phyloP scores from a whole-genome alignment of 2,329 filamentous ascomycete species.

The Pseudocercospora vitis region DNA sequence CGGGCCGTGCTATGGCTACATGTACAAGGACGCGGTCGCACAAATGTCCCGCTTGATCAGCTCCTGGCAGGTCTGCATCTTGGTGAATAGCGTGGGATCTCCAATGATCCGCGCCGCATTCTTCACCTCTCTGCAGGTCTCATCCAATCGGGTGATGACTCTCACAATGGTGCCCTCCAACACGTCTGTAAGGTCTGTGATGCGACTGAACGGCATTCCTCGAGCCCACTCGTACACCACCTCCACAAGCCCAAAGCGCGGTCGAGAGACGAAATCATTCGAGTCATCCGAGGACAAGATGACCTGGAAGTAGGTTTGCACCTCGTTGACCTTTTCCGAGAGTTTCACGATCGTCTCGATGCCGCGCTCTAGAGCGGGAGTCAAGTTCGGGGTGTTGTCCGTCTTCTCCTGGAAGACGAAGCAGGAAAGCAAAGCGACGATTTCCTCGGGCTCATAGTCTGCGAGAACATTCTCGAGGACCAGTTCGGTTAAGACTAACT shows the following conservation, averaged over 20 bases:
- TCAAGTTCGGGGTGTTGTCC: conserved; percentile 74
- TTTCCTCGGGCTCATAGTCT: conserved; percentile 93
- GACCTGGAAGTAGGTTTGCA: conserved; percentile 88
- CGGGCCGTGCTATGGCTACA: conserved; percentile 53
- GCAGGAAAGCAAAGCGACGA: conserved; percentile 85
- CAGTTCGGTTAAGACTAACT: conserved; percentile 91
- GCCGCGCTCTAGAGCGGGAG: conserved; percentile 76
- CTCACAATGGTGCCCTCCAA: conserved; percentile 96
- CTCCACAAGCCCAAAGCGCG: conserved; percentile 90
- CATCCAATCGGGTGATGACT: conserved; percentile 89
- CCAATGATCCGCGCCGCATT: conserved; percentile 94
- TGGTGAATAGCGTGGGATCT: conserved; percentile 86
- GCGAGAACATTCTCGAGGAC: conserved; percentile 96
- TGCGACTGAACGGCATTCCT: conserved; percentile 97
- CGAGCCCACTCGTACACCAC: conserved; percentile 98
- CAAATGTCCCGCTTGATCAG: conserved; percentile 96
- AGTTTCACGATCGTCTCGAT: conserved; percentile 85
- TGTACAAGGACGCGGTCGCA: conserved; percentile 83
- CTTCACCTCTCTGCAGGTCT: conserved; percentile 96
- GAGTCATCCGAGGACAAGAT: conserved; percentile 86
- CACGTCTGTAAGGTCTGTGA: conserved; percentile 92
- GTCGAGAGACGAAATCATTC: conserved; percentile 84
- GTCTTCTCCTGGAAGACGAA: conserved; percentile 99
- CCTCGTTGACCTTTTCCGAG: conserved; percentile 85
- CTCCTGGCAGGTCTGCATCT: conserved; percentile 97